phyloP scores from a whole-genome alignment of 129 eudicot genomes.

The Flaveria ramosissima region DNA sequence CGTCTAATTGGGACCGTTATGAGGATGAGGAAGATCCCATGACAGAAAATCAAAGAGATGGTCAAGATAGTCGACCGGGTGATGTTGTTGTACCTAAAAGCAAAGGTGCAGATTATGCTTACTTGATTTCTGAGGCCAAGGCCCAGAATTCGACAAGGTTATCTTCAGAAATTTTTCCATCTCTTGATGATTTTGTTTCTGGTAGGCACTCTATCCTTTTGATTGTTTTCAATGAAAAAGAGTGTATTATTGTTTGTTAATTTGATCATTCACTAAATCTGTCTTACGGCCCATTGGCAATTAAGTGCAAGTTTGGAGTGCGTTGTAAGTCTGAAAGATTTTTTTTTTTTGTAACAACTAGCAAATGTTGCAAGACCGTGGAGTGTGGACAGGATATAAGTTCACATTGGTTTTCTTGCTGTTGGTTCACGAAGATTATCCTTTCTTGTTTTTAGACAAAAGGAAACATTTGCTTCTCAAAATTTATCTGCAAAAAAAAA shows the following conservation, averaged over 20 bases:
- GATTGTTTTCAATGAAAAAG: neutral
- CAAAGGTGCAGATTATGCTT: conserved; percentile 77
- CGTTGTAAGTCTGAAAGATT: neutral
- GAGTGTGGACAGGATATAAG: neutral
- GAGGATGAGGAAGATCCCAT: conserved; percentile 51
- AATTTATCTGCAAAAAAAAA: neutral
- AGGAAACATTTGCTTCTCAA: neutral
- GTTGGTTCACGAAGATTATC: neutral
- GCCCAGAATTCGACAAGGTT: conserved; percentile 43
- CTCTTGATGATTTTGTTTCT: conserved; percentile 52
- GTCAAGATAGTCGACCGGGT: conserved; percentile 35
- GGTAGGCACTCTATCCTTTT: conserved; percentile 44
- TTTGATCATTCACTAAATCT: neutral
- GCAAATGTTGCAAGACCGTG: neutral
- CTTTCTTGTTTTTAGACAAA: neutral
- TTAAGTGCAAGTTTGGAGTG: neutral
- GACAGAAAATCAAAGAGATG: conserved; percentile 29
- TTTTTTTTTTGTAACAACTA: neutral
- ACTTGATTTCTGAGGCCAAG: conserved; percentile 74
- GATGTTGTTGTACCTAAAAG: conserved; percentile 70
- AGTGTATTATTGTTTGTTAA: neutral
- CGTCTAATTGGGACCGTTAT: conserved; percentile 90
- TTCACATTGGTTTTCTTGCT: neutral
- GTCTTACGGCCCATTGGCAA: neutral
- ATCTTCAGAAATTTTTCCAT: conserved; percentile 40